Base-by-base conservation (phyloP, 2,329 filamentous ascomycete species). In the Annulohypoxylon truncatum region DNA sequence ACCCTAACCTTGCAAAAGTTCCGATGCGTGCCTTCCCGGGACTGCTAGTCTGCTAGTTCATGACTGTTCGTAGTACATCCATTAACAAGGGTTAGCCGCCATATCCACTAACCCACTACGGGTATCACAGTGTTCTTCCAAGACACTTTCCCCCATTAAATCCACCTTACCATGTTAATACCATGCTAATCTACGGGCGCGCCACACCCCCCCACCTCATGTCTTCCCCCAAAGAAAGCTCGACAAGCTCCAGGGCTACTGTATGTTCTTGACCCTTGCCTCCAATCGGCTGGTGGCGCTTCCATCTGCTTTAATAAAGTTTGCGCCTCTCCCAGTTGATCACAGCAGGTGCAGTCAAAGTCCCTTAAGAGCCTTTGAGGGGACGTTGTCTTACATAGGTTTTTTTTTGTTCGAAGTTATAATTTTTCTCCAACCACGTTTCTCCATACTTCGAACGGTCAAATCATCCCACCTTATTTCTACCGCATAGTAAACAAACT, bases 261-360 rank as follows among this genome's bases (percentile, higher is more conserved):
- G 48, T 67, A 67, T 38, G 3, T 48, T 15, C 12, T 42, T 40
- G 54, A 66, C 61, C 67, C 67, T 64, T 66, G 55, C 66, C 67
- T 71, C 69, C 64, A 71, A 71, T 70, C 62, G 69, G 67, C 60
- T 71, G 67, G 64, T 70, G 64, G 62, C 65, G 66, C 67, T 61
- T 64, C 44, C 44, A 48, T 48, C 46, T 67, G 54, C 54, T 68
- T 69, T 64, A 69, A 63, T 70, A 68, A 65, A 66, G 66, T 69
- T 71, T 71, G 62, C 60, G 62, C 68, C 69, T 73, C 69, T 69
- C 52, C 58, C 66, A 67, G 66, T 68, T 64, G 62, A 68, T 55
- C 66, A 67, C 61, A 64, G 57, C 65, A 67, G 65, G 52, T 58
- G 52, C 28, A 35, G 47, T 35, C 6, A 33, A 56, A 56, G 54